Conservation (phyloP, 768 basidiomycete species). For the Cystobasidium ongulense region DNA sequence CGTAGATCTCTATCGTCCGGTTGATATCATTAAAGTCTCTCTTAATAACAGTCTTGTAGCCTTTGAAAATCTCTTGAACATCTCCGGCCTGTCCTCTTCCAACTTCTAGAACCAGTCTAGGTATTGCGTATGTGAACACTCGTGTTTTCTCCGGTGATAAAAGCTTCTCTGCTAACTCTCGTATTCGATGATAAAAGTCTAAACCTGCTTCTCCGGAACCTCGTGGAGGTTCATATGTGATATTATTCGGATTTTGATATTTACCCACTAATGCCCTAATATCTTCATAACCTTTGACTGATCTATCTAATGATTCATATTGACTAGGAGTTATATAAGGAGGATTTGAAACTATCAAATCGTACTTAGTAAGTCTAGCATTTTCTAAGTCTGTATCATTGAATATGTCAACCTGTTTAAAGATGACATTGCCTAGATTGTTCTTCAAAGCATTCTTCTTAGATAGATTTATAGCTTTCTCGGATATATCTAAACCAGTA, state of each 20-base stretch:
- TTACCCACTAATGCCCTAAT: slow-evolving; percentile 64
- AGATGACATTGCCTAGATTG: slow-evolving; percentile 39
- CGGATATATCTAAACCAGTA: slow-evolving; percentile 50
- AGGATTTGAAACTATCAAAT: slow-evolving; percentile 74
- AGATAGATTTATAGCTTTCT: slow-evolving; percentile 55
- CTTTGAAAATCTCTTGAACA: slow-evolving; percentile 29
- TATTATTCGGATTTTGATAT: not conserved
- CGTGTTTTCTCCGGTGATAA: not conserved
- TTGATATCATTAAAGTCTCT: slow-evolving; percentile 9
- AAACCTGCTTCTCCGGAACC: slow-evolving; percentile 49
- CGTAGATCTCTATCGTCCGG: not conserved
- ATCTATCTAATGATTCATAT: slow-evolving; percentile 57
- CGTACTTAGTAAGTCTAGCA: slow-evolving; percentile 50
- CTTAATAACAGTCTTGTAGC: not conserved
- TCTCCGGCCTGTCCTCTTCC: slow-evolving; percentile 34
- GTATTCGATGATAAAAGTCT: slow-evolving; percentile 65
- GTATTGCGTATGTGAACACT: not conserved
- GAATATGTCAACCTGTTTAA: slow-evolving; percentile 40
- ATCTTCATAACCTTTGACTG: slow-evolving; percentile 73
- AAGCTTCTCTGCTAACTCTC: slow-evolving; percentile 50
- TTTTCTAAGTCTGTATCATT: not conserved
- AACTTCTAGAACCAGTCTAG: slow-evolving; percentile 38
- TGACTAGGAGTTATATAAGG: slow-evolving; percentile 70
- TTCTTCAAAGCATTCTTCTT: slow-evolving; percentile 48
- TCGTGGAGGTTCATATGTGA: not conserved